Evolutionary conservation across 257 asterid species (phyloP).

Genomic region (Nicotiana paniculata): DNA sequence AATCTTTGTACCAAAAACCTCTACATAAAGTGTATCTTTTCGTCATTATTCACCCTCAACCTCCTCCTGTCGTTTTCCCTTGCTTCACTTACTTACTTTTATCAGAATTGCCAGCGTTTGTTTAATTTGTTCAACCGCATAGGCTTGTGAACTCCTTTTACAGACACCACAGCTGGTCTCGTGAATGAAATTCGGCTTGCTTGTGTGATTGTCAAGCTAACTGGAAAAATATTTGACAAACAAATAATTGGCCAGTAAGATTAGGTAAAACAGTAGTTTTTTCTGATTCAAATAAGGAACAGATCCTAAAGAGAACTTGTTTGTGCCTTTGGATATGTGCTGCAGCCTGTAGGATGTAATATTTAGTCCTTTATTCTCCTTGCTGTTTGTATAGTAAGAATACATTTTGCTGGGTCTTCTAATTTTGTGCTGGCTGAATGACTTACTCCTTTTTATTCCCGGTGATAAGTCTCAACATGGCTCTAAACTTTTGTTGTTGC

Average conservation of each 20-base stretch:
- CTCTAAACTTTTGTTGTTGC: conserved; percentile 27
- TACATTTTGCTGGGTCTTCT: conserved; percentile 5
- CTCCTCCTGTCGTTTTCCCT: neutral
- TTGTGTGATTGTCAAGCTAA: neutral
- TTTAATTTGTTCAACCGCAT: neutral
- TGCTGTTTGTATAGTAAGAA: neutral
- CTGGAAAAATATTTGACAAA: neutral
- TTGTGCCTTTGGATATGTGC: neutral
- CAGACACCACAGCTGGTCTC: neutral
- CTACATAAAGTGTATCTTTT: neutral
- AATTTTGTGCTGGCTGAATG: conserved; percentile 2
- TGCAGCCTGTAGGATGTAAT: neutral
- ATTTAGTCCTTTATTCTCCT: neutral
- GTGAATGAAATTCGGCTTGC: neutral
- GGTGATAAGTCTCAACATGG: conserved; percentile 1
- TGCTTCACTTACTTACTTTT: neutral
- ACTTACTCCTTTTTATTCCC: neutral
- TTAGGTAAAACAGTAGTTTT: neutral
- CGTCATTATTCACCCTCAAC: neutral
- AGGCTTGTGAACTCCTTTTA: neutral
- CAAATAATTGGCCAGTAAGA: neutral
- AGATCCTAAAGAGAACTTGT: neutral
- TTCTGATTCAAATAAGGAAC: neutral
- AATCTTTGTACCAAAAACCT: neutral
- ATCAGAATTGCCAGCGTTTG: neutral